Percentiles rank a stretch among this genome's conserved stretches.
Evolutionary conservation across 1,284 basidiomycete species (phyloP).

Genomic region (Fomitopsis betulina): DNA sequence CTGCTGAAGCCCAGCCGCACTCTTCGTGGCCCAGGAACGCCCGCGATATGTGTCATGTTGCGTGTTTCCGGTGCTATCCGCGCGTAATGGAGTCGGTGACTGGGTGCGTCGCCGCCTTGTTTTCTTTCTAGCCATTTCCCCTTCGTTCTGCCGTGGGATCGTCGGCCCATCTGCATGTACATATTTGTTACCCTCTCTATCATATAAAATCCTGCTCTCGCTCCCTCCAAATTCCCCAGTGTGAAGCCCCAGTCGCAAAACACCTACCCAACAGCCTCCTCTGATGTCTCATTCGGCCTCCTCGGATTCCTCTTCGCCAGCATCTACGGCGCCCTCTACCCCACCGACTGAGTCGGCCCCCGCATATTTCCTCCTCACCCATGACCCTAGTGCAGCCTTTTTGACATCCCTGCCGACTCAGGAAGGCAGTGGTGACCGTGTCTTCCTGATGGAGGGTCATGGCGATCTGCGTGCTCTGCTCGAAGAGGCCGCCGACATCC

Average conservation of each 20-base stretch:
- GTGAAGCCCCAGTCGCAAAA: background rate
- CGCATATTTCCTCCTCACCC: constrained; percentile 17
- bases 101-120: background rate
- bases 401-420: constrained; percentile 15
- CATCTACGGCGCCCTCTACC: constrained; percentile 19
- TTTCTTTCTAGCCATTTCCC: background rate
- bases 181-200: constrained; percentile 1
- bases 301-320: constrained; percentile 13
- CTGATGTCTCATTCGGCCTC: constrained; percentile 12
- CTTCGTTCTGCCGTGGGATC: background rate
- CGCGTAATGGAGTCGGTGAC: background rate
- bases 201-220: constrained; percentile 1
- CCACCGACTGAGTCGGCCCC: constrained; percentile 13
- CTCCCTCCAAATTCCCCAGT: background rate
- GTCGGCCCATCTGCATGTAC: constrained; percentile 8
- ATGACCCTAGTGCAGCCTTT: constrained; percentile 13
- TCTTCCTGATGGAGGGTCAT: constrained; percentile 17
- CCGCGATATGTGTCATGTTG: background rate
- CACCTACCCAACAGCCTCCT: background rate
- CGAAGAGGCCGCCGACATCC: constrained; percentile 13
- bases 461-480: constrained; percentile 14
- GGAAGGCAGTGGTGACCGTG: constrained; percentile 17
- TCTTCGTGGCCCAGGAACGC: background rate
- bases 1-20: background rate
- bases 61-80: background rate